Evolutionary conservation across 257 asterid species (phyloP), one percentile per base, ranked within the genome.

Genomic region (Solanum paucissectum): DNA sequence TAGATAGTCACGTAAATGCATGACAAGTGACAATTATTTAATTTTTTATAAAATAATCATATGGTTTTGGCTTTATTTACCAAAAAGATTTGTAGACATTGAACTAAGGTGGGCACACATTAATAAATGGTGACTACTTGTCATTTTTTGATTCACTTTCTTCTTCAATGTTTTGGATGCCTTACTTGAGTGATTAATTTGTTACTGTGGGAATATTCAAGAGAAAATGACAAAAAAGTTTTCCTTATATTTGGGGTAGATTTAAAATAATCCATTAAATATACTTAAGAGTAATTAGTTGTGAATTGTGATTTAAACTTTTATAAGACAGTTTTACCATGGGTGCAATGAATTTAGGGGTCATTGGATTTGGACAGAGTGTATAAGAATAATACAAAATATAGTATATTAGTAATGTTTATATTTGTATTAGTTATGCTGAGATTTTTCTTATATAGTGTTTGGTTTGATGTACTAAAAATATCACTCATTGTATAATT

Each of bases 281-380:
- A 62, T 62, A 4, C 29, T 62, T 23, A 4, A 13, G 29, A 60
- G 29, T 16, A 6, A 52, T 52, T 52, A 52, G 62, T 18, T 52
- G 9, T 40, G 44, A 40, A 40, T 49, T 13, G 58, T 60, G 29
- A 60, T 60, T 13, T 60, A 23, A 60, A 4, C 29, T 60, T 60
- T 60, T 60, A 60, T 21, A 23, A 7, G 69, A 60, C 13, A 21
- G 9, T 60, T 58, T 3, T 60, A 0, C 13, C 29, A 60, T 23
- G 64, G n/a, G 64, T 18, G n/a, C 64, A 55, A 7, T 55, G 64
- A 55, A 18, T 52, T 52, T 6, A 52, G 60, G 52, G 60, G 7
- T 49, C 0, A 52, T 52, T 16, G 4, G 12, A 0, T 0, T 33
- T 33, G 34, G 34, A 33, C 37, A 46, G 18, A 52, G 0, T 6